Evolutionary conservation across 495 filamentous ascomycete species (phyloP), one percentile per base, ranked within the genome.

Genomic region (Penicillium malachiteum): DNA sequence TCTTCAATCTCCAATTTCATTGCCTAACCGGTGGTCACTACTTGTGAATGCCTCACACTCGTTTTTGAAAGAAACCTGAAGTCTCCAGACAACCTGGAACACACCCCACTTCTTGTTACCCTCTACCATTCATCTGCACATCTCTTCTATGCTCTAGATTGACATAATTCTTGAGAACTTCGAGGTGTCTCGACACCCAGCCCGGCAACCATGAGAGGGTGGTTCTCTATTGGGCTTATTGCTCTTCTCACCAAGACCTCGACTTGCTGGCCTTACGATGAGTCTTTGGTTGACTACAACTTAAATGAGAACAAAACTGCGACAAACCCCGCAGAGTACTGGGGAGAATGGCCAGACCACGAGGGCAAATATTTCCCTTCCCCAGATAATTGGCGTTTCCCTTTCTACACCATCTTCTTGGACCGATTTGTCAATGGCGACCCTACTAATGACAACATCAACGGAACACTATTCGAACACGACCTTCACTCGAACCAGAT

Each of bases 381-480:
- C 2, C 87, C 87, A 0, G 54, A 66, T 1, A 88, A 84, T 59
- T 90, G 87, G 87, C 76, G 87, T 17, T 78, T 90, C 50, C 87
- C 87, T 0, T 82, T 88, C 59, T 90, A 90, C 61, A 87, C 85
- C 10, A 56, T 90, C 30, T 85, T 88, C 55, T 60, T 89, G 8
- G 87, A 91, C 64, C 75, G 86, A 30, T 89, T 81, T 56, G 85
- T 87, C 50, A 88, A 91, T 57, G 87, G 87, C 32, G 82, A 91
- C 49, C 86, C 87, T 0, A 70, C 70, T 0, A 90, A 90, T 67
- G 85, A 90, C 60, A 81, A 90, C 62, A 78, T 77, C 13, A 90
- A 90, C 62, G 84, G 77, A 4, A 88, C 85, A 4, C 40, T 77
- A 9, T 90, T 82, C 58, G 87, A 90, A 65, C 85, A 87, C 60